Conservation (phyloP, 257 asterid species). For the Avicennia marina region DNA sequence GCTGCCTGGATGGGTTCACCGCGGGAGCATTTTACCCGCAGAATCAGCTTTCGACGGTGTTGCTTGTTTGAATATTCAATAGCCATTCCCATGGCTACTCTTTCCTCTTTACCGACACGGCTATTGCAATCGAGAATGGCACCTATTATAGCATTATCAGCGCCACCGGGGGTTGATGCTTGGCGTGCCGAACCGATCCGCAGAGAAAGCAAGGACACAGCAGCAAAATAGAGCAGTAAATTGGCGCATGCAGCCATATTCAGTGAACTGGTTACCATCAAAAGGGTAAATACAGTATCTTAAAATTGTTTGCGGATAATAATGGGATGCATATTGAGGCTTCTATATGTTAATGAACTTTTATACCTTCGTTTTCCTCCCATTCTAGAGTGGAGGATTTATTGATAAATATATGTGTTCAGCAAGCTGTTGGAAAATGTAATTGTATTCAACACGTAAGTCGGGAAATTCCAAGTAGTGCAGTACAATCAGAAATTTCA, state of each 20-base stretch:
- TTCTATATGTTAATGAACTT: no score
- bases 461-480: no score
- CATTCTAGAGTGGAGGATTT: no score
- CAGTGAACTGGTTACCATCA: no score
- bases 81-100: conserved; percentile 36
- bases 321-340: no score
- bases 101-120: conserved; percentile 32
- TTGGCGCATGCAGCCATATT: background rate
- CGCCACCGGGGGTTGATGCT: background rate
- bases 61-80: conserved; percentile 17
- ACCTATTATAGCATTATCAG: conserved; percentile 11
- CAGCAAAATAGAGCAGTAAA: background rate
- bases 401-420: no score
- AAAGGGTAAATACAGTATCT: no score
- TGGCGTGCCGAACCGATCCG: background rate
- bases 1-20: conserved; percentile 27
- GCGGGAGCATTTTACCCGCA: conserved; percentile 17
- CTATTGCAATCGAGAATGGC: conserved; percentile 28
- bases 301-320: no score
- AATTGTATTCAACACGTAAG: no score
- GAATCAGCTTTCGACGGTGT: conserved; percentile 2
- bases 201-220: background rate
- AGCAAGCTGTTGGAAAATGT: no score
- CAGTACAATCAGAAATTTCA: no score
- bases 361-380: no score